phyloP scores from a whole-genome alignment of 179 eudicot genomes.

The Carnegiea gigantea region DNA sequence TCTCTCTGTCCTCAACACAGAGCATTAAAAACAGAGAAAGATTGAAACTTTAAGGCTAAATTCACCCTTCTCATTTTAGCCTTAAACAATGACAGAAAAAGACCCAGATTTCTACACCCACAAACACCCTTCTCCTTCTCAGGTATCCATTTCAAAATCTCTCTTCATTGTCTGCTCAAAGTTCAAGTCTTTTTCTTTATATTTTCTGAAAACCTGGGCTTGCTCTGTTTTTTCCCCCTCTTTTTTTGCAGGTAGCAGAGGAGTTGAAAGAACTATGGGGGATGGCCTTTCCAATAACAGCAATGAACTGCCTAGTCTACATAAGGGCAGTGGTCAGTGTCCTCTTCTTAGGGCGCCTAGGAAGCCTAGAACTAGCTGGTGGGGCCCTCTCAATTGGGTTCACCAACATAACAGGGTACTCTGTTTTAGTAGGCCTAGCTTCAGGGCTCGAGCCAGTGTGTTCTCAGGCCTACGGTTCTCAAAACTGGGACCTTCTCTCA shows the following conservation, averaged over 20 bases:
- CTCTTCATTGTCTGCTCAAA: not conserved
- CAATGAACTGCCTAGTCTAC: slow-evolving; percentile 72
- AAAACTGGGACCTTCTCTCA: slow-evolving; percentile 49
- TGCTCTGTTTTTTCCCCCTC: not conserved
- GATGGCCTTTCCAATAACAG: slow-evolving; percentile 79
- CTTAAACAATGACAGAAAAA: slow-evolving; percentile 46
- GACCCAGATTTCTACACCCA: slow-evolving; percentile 52
- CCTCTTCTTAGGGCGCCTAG: slow-evolving; percentile 68
- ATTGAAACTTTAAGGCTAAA: slow-evolving; percentile 1
- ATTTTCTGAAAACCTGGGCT: not conserved
- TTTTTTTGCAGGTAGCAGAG: slow-evolving; percentile 46
- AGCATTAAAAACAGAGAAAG: not conserved
- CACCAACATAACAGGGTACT: slow-evolving; percentile 89
- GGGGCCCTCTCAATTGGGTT: slow-evolving; percentile 85
- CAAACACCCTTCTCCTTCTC: slow-evolving; percentile 56
- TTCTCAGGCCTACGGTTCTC: slow-evolving; percentile 64
- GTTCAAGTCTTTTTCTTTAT: slow-evolving; percentile 4
- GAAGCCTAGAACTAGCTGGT: slow-evolving; percentile 77
- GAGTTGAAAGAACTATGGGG: slow-evolving; percentile 75
- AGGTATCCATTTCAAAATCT: slow-evolving; percentile 35
- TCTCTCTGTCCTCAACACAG: not conserved
- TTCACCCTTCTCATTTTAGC: not conserved
- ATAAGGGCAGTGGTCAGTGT: slow-evolving; percentile 63
- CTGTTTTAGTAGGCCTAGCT: slow-evolving; percentile 74
- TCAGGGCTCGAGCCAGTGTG: slow-evolving; percentile 83